phyloP scores from a whole-genome alignment of 176 grass and related monocot species.

The Calamus simplicifolius region DNA sequence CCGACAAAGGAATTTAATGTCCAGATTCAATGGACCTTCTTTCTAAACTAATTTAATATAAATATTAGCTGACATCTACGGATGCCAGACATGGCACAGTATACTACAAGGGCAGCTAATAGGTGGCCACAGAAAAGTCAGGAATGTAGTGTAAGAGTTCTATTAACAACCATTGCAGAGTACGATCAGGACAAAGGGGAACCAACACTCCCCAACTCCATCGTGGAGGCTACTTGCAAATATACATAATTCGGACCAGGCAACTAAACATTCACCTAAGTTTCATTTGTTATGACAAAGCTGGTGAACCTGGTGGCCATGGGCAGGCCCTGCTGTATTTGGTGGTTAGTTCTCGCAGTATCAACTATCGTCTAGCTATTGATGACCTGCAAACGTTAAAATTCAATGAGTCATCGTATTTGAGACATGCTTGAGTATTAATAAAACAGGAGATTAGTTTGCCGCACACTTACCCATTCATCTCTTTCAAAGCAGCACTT shows the following conservation, averaged over 20 bases:
- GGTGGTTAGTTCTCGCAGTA: slow-evolving; percentile 53
- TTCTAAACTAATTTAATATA: no score
- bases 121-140: no score
- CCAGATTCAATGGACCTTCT: no score
- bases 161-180: no score
- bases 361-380: slow-evolving; percentile 98
- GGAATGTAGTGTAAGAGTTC: no score
- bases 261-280: slow-evolving; percentile 27
- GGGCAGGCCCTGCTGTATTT: slow-evolving; percentile 17
- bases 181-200: not conserved
- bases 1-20: no score
- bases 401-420: slow-evolving; percentile 2
- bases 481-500: slow-evolving; percentile 76
- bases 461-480: slow-evolving; percentile 76
- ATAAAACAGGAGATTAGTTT: not conserved
- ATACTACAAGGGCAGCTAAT: no score
- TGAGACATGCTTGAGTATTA: not conserved
- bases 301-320: slow-evolving; percentile 18
- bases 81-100: no score
- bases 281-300: slow-evolving; percentile 15
- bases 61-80: no score
- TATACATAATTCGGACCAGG: slow-evolving; percentile 22
- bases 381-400: slow-evolving; percentile 59
- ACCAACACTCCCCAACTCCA: not conserved
- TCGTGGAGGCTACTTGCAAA: slow-evolving; percentile 10